Conservation (phyloP, 148 eudicot genomes). For the Cornus suecica region DNA sequence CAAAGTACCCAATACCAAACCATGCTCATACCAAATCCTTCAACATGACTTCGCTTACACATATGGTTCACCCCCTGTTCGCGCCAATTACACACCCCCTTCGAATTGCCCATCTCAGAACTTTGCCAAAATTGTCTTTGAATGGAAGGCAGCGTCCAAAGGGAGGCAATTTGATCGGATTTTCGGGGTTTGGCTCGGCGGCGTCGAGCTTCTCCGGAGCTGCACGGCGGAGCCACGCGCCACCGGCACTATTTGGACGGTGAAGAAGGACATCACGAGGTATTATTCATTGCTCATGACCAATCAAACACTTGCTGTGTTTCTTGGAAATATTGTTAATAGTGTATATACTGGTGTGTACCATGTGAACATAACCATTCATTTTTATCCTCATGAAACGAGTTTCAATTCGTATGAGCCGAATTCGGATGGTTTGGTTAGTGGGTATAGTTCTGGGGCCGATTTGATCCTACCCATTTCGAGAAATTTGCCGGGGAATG, state of each 20-base stretch:
- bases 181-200: constrained; percentile 86
- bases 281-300: constrained; percentile 51
- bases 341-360: constrained; percentile 79
- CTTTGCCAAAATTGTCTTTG: constrained; percentile 48
- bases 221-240: constrained; percentile 90
- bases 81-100: constrained; percentile 58
- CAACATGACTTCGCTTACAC: constrained; percentile 72
- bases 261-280: constrained; percentile 70
- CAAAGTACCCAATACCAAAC: constrained; percentile 41
- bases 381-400: constrained; percentile 48
- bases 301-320: constrained; percentile 66
- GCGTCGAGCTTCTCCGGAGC: constrained; percentile 82
- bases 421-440: constrained; percentile 3
- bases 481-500: constrained; percentile 61
- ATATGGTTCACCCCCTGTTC: constrained; percentile 53
- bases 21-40: constrained; percentile 61
- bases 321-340: constrained; percentile 69
- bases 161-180: constrained; percentile 84
- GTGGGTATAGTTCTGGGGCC: constrained; percentile 34
- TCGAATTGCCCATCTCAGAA: constrained; percentile 39
- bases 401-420: neutral
- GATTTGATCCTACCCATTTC: constrained; percentile 82
- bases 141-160: constrained; percentile 67
- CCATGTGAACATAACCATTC: constrained; percentile 63
- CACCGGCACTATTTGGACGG: constrained; percentile 73